Evolutionary conservation across 805 yeast genomes (phyloP), one percentile per base, ranked within the genome.

Genomic region (Ogataea trehalophila): DNA sequence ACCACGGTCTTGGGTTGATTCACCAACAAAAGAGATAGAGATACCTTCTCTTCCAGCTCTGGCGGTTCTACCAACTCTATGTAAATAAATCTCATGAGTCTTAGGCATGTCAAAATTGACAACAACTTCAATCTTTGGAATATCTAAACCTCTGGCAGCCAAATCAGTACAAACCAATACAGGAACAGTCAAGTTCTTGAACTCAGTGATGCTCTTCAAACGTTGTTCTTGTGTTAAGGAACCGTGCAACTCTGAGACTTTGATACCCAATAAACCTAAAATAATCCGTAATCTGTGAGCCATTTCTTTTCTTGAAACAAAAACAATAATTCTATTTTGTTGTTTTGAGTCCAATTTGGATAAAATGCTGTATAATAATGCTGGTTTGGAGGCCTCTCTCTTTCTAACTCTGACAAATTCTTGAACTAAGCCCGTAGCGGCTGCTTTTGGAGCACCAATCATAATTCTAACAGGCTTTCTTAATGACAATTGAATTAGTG

Each of bases 61-160:
- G 9, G 99, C 99, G 46, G 98, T 94, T 77, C 99, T 87, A 70
- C 99, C 99, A 50, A 94, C 97, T 75, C 99, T 86, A 71, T 94
- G 99, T 60, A 94, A 74, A 67, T 94, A 94, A 36, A 92, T 79
- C 55, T 94, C 99, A 60, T 87, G 84, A 31, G 87, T 75, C 66
- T 88, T 87, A 43, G 99, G 99, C 95, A 94, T 88, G 63, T 94
- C 99, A 67, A 76, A 94, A 69, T 94, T 94, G 61, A 94, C 79
- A 41, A 94, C 99, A 50, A 85, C 82, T 66, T 91, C 98, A 65
- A 94, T 91, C 69, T 92, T 92, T 52, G 98, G 98, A 62, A 94
- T 94, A 85, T 94, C 99, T 64, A 94, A 77, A 77, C 99, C 99
- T 80, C 99, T 87, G 29, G 99, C 92, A 2, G 99, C 99, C 66